Evolutionary conservation across 2,329 filamentous ascomycete genomes (phyloP), one percentile per base, ranked within the genome.

Genomic region (Madurella fahalii): DNA sequence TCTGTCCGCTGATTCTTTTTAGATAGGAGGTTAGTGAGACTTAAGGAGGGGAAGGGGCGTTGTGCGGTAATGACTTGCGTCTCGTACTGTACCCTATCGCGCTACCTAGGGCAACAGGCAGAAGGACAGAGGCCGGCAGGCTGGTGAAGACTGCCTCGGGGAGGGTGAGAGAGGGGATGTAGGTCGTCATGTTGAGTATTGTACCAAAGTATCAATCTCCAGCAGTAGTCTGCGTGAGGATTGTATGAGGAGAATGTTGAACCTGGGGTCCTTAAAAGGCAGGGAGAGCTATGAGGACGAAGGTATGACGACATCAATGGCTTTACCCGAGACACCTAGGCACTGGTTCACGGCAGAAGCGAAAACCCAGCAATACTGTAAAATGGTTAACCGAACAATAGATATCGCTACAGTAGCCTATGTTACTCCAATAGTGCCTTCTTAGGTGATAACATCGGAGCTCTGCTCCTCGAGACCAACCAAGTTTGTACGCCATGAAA

Each of bases 161-260:
- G 16, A 95, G 77, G 18, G 88, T 91, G 60, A 95, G 72, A 40
- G 83, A 85, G n/a, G 88, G 85, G 57, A 94, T 83, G 70, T 87
- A 87, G 58, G 88, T 85, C 11, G 88, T 92, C 89, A 94, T 95
- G 43, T 58, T 78, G 4, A 37, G 13, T 5, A 11, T 37, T 12
- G 34, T 15, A 37, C 34, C 13, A 11, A 37, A 37, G 11, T 37
- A 15, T 37, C 25, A 25, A 25, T 25, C 25, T 25, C 25, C 7
- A 25, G 25, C 25, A 25, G 25, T 25, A 25, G 4, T 25, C 7
- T 25, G 25, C 13, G 9, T 9, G 13, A 37, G 9, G 9, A 15
- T 37, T 37, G 4, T 37, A 12, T 9, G 9, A 11, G 34, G 34
- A 37, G 34, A 12, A 12, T 37, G 9, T 9, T 37, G 34, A 37